Base-by-base conservation (phyloP, 768 basidiomycete genomes). In the Mycena venus region DNA sequence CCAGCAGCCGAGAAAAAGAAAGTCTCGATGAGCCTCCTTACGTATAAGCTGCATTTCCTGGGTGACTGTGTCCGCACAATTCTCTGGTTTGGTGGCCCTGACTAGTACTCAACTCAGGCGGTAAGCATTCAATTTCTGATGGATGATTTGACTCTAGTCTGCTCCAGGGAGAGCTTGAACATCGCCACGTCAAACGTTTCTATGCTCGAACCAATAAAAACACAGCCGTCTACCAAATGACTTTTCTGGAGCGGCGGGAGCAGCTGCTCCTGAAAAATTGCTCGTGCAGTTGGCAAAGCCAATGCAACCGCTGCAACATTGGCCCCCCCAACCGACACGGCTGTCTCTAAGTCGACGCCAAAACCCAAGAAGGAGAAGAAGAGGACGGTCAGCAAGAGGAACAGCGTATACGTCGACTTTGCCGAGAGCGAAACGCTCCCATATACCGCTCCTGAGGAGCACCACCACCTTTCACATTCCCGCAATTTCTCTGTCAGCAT, bases 91-190 rank as follows among this genome's bases (percentile, higher is more conserved):
- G 72, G 72, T 2, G 63, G 67, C 19, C 56, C 15, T 5, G 72
- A 74, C 21, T 74, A 66, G 0, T 68, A 68, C 47, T 63, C 67
- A 14, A 74, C 72, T 27, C 38, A 49, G 17, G 34, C 78, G 29
- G 83, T 84, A 42, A 53, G 75, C 10, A 29, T 68, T 32, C n/a
- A n/a, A n/a, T 9, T 3, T 34, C 1, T 17, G 17, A 25, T 42
- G 63, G n/a, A 5, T 12, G n/a, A 12, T 12, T 21, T 31, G 23
- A 7, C 7, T 36, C 10, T 11, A 14, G 51, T 32, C 27, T 21
- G 17, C 19, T 15, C 10, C 60, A 86, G 85, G 82, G 83, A 0
- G 84, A 87, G 64, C 78, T 81, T 0, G 81, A 86, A 68, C 87
- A 87, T 55, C 72, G 75, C 0, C 67, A 65, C 0, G 79, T 83